Evolutionary conservation across 2,329 filamentous ascomycete genomes (phyloP).

Genomic region (Fusarium mangiferae): DNA sequence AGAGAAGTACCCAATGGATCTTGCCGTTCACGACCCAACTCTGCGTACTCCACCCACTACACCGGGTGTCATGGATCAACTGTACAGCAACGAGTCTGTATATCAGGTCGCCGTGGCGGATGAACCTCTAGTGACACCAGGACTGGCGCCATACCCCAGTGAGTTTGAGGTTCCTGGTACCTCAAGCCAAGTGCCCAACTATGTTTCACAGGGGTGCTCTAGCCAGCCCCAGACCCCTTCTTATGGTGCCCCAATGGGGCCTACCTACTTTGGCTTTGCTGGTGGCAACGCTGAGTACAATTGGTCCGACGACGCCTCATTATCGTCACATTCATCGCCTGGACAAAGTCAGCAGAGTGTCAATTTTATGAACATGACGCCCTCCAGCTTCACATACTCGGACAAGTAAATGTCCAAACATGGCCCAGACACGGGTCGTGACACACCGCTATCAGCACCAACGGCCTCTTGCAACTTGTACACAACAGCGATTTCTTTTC

Average conservation of each 20-base stretch:
- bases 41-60: constrained; percentile 65
- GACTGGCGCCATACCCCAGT: constrained; percentile 56
- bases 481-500: constrained; percentile 27
- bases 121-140: constrained; percentile 61
- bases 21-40: constrained; percentile 54
- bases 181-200: constrained; percentile 56
- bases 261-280: constrained; percentile 53
- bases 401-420: constrained; percentile 26
- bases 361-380: constrained; percentile 52
- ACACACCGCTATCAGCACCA: not conserved
- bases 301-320: constrained; percentile 60
- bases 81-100: constrained; percentile 54
- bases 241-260: constrained; percentile 55
- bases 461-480: constrained; percentile 17
- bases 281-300: constrained; percentile 60
- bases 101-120: constrained; percentile 56
- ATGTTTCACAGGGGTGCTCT: constrained; percentile 52
- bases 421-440: not conserved
- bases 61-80: constrained; percentile 58
- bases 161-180: constrained; percentile 58
- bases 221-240: constrained; percentile 63
- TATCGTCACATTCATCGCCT: constrained; percentile 49
- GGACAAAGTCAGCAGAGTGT: constrained; percentile 46
- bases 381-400: constrained; percentile 43
- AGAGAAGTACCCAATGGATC: constrained; percentile 45